Base-by-base conservation (phyloP, 2,329 filamentous ascomycete genomes). In the Xylaria sp. region DNA sequence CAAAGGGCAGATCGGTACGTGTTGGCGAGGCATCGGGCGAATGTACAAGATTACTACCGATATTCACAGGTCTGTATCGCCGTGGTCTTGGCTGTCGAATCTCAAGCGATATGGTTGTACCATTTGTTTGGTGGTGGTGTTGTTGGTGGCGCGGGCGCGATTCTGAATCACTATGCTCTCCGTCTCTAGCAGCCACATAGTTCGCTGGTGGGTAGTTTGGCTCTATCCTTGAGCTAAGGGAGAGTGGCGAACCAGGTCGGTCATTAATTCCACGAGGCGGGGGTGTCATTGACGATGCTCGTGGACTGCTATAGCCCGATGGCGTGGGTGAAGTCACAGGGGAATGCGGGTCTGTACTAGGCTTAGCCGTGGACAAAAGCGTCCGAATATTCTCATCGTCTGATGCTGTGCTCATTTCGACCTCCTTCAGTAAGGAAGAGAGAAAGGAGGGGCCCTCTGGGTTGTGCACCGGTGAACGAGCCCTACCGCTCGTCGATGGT, bases 381-480 rank as follows among this genome's bases (percentile, higher is more conserved):
- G 76, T 77, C 25, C 82, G 80, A 25, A 84, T 76, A 31, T 78
- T 82, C 63, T 90, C 88, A 60, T 90, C 89, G 64, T 91, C 88
- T 0, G 87, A 87, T 2, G 83, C 81, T 65, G 86, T 80, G 80
- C 85, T 86, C 80, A 86, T 87, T 70, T 97, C 94, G 1, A 98
- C 93, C 80, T 98, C 95, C 78, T 92, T 94, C 59, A 98, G 83
- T 7, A 98, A 84, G 0, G 94, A 95, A 28, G 94, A 93, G 8
- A 98, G 85, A 77, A 98, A 95, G 6, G 93, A 94, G 8, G 94
- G 92, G 34, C 84, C 86, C 48, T 83, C 78, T 63, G 74, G 73
- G 75, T 69, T 77, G 79, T 74, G 75, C 76, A 71, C 75, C 76
- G 75, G 73, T 73, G 77, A 66, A 68, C 50, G 68, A 25, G 67